Conservation (phyloP, 768 basidiomycete species). For the Sistotremastrum suecicum region DNA sequence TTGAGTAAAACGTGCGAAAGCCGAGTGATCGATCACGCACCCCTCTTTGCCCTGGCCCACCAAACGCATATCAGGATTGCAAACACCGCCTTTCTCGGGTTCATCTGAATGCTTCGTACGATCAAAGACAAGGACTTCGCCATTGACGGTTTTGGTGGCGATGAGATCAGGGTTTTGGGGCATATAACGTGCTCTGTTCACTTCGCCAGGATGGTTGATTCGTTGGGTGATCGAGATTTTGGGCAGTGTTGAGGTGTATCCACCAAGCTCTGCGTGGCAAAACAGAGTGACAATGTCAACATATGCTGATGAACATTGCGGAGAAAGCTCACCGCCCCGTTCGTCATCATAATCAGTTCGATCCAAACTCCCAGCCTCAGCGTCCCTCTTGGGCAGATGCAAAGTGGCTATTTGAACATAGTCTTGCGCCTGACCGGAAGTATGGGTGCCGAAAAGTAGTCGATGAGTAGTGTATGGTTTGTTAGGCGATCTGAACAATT, state of each 20-base stretch:
- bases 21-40: slow-evolving; percentile 29
- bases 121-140: slow-evolving; percentile 92
- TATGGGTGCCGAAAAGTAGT: slow-evolving; percentile 92
- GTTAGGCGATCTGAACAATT: slow-evolving; percentile 53
- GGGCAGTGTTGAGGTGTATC: slow-evolving; percentile 71
- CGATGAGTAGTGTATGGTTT: slow-evolving; percentile 94
- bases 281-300: background rate
- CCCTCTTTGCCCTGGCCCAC: slow-evolving; percentile 90
- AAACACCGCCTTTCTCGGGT: slow-evolving; percentile 70
- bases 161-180: slow-evolving; percentile 96
- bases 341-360: slow-evolving; percentile 79
- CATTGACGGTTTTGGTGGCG: slow-evolving; percentile 85
- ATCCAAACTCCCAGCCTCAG: slow-evolving; percentile 65
- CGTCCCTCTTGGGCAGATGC: slow-evolving; percentile 74
- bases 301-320: background rate
- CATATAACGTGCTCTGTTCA: slow-evolving; percentile 97
- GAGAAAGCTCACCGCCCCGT: slow-evolving; percentile 38
- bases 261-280: slow-evolving; percentile 61
- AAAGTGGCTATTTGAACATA: slow-evolving; percentile 93
- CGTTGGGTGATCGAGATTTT: slow-evolving; percentile 83
- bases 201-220: slow-evolving; percentile 92
- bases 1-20: background rate
- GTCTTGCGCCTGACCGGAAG: slow-evolving; percentile 87
- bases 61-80: slow-evolving; percentile 82
- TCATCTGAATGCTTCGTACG: slow-evolving; percentile 93